Conservation (phyloP, 495 filamentous ascomycete species). For the Thermothielavioides terrestris region DNA sequence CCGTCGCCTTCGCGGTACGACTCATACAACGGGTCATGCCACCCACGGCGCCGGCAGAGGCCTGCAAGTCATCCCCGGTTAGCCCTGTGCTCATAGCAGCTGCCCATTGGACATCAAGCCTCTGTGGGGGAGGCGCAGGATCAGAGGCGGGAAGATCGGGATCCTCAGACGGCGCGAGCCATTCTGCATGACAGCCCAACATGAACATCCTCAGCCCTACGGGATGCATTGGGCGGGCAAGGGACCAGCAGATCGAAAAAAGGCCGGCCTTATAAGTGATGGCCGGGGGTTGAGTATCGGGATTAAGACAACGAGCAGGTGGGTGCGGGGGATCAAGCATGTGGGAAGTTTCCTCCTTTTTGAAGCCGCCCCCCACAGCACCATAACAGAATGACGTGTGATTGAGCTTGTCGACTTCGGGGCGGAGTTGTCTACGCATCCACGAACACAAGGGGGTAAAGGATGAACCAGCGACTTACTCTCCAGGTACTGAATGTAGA, state of each 20-base stretch:
- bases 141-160: constrained; percentile 15
- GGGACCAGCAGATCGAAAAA: constrained; percentile 11
- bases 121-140: not conserved
- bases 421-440: too few relatives aligned
- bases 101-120: constrained; percentile 18
- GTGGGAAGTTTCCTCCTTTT: constrained; percentile 19
- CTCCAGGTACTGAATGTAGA: constrained; percentile 56
- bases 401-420: constrained; percentile 5
- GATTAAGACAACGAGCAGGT: constrained; percentile 9
- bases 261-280: constrained; percentile 13
- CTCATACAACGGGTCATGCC: constrained; percentile 89
- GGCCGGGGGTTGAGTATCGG: constrained; percentile 15
- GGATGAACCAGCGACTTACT: constrained; percentile 42
- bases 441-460: too few relatives aligned
- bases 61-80: constrained; percentile 51
- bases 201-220: constrained; percentile 31
- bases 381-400: constrained; percentile 17
- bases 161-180: constrained; percentile 28
- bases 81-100: constrained; percentile 31
- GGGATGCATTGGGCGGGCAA: constrained; percentile 5
- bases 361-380: constrained; percentile 18
- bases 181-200: constrained; percentile 43
- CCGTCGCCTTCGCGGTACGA: constrained; percentile 62
- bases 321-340: constrained; percentile 15
- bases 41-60: constrained; percentile 91